Conservation (phyloP, 2,329 filamentous ascomycete genomes). For the Trichophyton benhamiae region DNA sequence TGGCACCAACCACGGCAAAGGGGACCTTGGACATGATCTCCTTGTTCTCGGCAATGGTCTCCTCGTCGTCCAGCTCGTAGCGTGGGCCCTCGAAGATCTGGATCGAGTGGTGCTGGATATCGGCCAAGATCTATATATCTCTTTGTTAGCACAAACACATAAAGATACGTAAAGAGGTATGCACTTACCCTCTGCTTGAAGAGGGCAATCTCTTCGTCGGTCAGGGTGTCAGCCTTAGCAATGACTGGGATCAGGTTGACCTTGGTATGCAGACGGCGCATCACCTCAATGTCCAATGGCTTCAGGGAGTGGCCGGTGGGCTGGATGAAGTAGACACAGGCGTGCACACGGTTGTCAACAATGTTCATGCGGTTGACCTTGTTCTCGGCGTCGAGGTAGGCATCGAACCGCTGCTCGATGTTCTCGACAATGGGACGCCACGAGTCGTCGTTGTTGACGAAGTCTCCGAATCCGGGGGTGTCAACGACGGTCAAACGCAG, state of each 20-base stretch:
- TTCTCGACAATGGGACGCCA: constrained; percentile 99
- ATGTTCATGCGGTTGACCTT: constrained; percentile 99
- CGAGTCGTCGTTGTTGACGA: constrained; percentile 99
- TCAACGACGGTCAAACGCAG: constrained; percentile 94
- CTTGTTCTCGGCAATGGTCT: constrained; percentile 99
- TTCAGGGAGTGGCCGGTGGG: constrained; percentile 97
- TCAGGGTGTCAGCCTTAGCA: constrained; percentile 95
- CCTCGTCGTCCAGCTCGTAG: constrained; percentile 97
- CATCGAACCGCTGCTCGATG: constrained; percentile 97
- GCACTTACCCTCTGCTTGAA: constrained; percentile 88
- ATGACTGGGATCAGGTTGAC: constrained; percentile 99
- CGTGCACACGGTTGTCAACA: constrained; percentile 96
- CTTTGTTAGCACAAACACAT: background rate
- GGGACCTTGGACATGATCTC: constrained; percentile 99
- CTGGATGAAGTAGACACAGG: constrained; percentile 99
- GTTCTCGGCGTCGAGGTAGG: constrained; percentile 98
- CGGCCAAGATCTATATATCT: constrained; percentile 72
- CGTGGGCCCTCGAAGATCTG: constrained; percentile 98
- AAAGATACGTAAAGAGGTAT: background rate
- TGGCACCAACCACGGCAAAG: constrained; percentile 94
- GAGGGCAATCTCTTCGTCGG: constrained; percentile 82
- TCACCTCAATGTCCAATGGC: constrained; percentile 97
- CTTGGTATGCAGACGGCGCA: constrained; percentile 98
- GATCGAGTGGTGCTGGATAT: constrained; percentile 94
- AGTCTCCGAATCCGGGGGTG: constrained; percentile 95